Evolutionary conservation across 306 rosid genomes (phyloP).

Genomic region (Myrica gale): DNA sequence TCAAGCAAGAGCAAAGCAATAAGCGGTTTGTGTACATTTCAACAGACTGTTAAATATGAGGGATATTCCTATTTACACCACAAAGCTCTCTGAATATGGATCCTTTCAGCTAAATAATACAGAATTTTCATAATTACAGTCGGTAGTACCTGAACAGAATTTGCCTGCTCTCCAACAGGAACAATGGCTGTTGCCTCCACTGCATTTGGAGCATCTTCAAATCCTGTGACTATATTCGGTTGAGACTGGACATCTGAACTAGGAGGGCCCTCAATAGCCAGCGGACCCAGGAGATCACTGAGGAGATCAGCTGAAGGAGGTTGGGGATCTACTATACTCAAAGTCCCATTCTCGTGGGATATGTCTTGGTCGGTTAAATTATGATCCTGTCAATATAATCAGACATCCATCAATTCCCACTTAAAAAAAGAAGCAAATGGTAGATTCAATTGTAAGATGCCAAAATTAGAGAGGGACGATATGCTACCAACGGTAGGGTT

Average conservation of each 20-base stretch:
- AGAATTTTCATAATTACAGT: background rate
- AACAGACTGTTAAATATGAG: background rate
- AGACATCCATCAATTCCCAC: conserved; percentile 14
- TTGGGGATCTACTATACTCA: conserved; percentile 54
- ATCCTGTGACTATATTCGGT: conserved; percentile 42
- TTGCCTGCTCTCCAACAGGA: conserved; percentile 74
- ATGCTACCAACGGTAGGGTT: background rate
- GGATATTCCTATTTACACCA: background rate
- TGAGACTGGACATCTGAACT: conserved; percentile 44
- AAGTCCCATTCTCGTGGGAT: conserved; percentile 72
- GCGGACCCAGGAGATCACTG: conserved; percentile 83
- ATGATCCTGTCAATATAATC: conserved; percentile 56
- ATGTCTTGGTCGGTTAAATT: conserved; percentile 42
- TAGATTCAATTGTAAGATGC: background rate
- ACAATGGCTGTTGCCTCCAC: conserved; percentile 82
- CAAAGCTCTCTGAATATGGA: background rate
- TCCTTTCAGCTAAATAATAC: background rate
- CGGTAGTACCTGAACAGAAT: conserved; percentile 72
- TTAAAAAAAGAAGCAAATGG: conserved; percentile 18
- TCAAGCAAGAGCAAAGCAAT: background rate
- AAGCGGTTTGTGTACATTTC: background rate
- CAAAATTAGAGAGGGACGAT: conserved; percentile 18
- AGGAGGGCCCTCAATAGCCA: conserved; percentile 96
- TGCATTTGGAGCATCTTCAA: conserved; percentile 45
- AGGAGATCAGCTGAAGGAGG: conserved; percentile 66